Conservation (phyloP, 306 rosid genomes). For the Gillenia trifoliata region DNA sequence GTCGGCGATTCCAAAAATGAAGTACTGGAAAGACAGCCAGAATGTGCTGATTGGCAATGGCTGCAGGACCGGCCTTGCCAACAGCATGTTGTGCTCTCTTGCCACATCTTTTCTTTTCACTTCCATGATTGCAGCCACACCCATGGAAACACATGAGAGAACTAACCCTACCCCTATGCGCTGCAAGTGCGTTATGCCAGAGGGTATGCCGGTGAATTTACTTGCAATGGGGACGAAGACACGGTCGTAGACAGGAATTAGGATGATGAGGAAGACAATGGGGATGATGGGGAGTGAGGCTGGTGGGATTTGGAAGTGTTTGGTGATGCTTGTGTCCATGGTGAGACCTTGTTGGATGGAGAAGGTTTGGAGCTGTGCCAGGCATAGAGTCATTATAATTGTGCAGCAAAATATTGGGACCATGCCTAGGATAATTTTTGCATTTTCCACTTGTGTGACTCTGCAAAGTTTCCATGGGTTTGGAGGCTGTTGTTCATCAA, state of each 20-base stretch:
- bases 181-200: constrained; percentile 73
- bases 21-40: constrained; percentile 87
- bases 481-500: constrained; percentile 23
- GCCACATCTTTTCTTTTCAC: constrained; percentile 73
- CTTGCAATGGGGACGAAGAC: constrained; percentile 53
- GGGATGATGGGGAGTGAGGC: constrained; percentile 90
- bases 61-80: constrained; percentile 53
- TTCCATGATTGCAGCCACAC: constrained; percentile 62
- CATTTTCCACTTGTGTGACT: constrained; percentile 93
- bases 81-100: constrained; percentile 52
- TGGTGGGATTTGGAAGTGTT: constrained; percentile 67
- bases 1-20: constrained; percentile 92
- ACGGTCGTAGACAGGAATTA: constrained; percentile 74
- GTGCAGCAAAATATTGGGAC: constrained; percentile 82
- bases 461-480: constrained; percentile 81
- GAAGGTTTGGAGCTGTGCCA: constrained; percentile 93
- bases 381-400: constrained; percentile 86
- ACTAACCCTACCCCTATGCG: constrained; percentile 82
- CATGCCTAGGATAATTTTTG: constrained; percentile 66
- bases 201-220: constrained; percentile 58
- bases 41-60: constrained; percentile 82
- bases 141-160: constrained; percentile 82
- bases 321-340: constrained; percentile 65
- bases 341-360: constrained; percentile 74
- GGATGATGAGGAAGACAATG: constrained; percentile 46